Percentiles rank a stretch among this genome's conserved stretches.
Evolutionary conservation across 768 basidiomycete species (phyloP).

Genomic region (Trametes meyenii): DNA sequence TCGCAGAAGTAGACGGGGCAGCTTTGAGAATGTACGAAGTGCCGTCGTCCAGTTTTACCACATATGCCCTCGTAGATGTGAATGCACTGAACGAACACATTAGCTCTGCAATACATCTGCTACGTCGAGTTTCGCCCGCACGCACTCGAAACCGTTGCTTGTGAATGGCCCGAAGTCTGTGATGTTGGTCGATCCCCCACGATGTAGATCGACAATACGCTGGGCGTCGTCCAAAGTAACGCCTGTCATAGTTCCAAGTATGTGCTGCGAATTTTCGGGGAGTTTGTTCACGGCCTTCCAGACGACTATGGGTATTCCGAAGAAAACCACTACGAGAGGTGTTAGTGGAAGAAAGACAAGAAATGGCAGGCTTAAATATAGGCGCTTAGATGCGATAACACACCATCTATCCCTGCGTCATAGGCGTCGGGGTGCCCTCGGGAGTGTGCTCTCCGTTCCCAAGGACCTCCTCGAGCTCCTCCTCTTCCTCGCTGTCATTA

Average conservation of each 20-base stretch:
- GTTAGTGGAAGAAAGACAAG: background rate
- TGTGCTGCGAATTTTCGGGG: too few relatives aligned
- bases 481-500: slow-evolving; percentile 38
- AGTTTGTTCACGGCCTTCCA: too few relatives aligned
- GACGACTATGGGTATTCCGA: too few relatives aligned
- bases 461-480: slow-evolving; percentile 36
- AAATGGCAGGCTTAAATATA: background rate
- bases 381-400: slow-evolving; percentile 12
- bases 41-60: slow-evolving; percentile 25
- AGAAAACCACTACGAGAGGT: background rate
- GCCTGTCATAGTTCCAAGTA: background rate
- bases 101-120: background rate
- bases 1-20: slow-evolving; percentile 1
- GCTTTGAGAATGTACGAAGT: slow-evolving; percentile 28
- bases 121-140: background rate
- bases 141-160: slow-evolving; percentile 9
- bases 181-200: slow-evolving; percentile 8
- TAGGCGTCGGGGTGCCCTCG: slow-evolving; percentile 24
- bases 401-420: slow-evolving; percentile 1
- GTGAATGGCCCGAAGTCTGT: slow-evolving; percentile 1
- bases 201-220: slow-evolving; percentile 4
- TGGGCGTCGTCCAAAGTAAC: slow-evolving; percentile 11
- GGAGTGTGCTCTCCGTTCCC: slow-evolving; percentile 32
- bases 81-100: slow-evolving; percentile 21
- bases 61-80: slow-evolving; percentile 32